Evolutionary conservation across 2,329 filamentous ascomycete species (phyloP), one percentile per base, ranked within the genome.

Genomic region (Pestalotiopsis sp.): DNA sequence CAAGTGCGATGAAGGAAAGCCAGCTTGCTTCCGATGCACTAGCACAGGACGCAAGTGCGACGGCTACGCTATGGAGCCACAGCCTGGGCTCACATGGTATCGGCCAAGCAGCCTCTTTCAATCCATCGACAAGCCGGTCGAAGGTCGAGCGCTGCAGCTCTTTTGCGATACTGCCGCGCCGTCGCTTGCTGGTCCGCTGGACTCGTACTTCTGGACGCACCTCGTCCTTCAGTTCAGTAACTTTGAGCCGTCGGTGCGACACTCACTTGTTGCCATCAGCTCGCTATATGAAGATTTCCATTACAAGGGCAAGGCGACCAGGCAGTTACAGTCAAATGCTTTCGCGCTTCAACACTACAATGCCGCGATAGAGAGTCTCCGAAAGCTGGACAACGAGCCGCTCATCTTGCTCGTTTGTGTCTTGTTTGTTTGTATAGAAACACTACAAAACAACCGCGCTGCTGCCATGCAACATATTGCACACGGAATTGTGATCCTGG

Each of bases 341-440:
- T 78, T 82, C 40, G 79, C 79, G 9, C 72, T 84, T 0, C 68
- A 68, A 7, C 81, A 83, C 66, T 84, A 84, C 69, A 84, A 83
- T 68, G 72, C 76, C 0, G 82, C 83, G 1, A 81, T 84, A 27
- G 72, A 75, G 40, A 71, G 77, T 17, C 71, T 83, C 0, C 73
- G 78, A 11, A 69, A 74, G 1, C 73, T 75, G 2, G 66, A 72
- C 58, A 76, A 78, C 27, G 73, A 80, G 17, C 78, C 81, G 40
- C 72, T 78, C 0, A 78, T 83, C 3, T 71, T 84, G 2, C 68
- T 83, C 0, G 78, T 81, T 0, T 84, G 82, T 68, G 69, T 83
- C 2, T 72, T 84, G 17, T 84, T 85, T 68, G 76, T 82, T 45
- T 84, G 82, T 69, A 80, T 84, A 66, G 83, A 84, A 70, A 79